Evolutionary conservation across 2,329 filamentous ascomycete genomes (phyloP).

Genomic region (Macrophomina pseudophaseolina): DNA sequence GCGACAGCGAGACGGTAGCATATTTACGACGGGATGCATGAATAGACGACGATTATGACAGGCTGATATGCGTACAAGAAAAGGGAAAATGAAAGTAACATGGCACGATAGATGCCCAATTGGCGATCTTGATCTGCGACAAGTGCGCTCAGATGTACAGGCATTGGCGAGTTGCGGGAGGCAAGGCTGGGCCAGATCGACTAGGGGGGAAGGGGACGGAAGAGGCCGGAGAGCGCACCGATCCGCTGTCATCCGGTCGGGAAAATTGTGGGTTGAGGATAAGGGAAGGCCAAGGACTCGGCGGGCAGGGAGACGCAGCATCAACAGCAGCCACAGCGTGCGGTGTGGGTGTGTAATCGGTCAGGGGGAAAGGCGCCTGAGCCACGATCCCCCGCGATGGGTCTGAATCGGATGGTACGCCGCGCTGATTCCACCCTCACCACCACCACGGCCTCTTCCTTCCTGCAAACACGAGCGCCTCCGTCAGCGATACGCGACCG

Average conservation of each 20-base stretch:
- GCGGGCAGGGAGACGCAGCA: neutral
- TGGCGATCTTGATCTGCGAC: slow-evolving; percentile 12
- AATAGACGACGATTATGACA: slow-evolving; percentile 10
- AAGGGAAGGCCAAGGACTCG: neutral
- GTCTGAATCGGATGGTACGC: neutral
- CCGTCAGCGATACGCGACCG: slow-evolving; percentile 9
- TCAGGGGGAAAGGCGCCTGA: neutral
- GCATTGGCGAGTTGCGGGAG: neutral
- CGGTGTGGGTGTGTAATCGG: too few species aligned
- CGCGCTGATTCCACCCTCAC: neutral
- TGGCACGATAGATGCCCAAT: slow-evolving; percentile 13
- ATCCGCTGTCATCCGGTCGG: slow-evolving; percentile 7
- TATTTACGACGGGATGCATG: neutral
- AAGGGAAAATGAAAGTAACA: neutral
- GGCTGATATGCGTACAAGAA: neutral
- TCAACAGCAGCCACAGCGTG: too few species aligned
- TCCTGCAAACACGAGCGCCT: neutral
- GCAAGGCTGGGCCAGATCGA: slow-evolving; percentile 2
- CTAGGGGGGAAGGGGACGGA: neutral
- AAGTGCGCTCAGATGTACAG: neutral
- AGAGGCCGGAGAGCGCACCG: slow-evolving; percentile 2
- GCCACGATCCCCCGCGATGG: neutral
- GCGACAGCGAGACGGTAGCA: neutral
- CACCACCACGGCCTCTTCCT: too few species aligned
- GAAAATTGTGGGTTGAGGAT: neutral